Evolutionary conservation across 306 rosid species (phyloP).

Genomic region (Begonia peltatifolia): DNA sequence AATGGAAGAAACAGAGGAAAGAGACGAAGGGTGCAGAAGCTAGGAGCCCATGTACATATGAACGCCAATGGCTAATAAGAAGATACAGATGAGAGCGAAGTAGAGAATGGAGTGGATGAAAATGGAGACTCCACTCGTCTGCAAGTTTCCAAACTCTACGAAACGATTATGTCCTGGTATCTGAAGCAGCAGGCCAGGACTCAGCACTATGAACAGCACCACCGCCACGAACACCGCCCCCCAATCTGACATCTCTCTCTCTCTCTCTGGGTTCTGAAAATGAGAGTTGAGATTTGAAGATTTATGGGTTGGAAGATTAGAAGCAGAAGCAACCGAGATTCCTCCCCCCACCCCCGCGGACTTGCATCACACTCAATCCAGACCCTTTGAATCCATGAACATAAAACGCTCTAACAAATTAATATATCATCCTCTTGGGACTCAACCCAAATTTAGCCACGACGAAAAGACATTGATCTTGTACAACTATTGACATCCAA

Average conservation of each 20-base stretch:
- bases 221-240: slow-evolving; percentile 87
- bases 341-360: neutral
- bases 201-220: slow-evolving; percentile 62
- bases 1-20: neutral
- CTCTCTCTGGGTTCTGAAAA: slow-evolving; percentile 2
- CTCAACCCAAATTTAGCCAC: no score
- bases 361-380: no score
- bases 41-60: slow-evolving; percentile 50
- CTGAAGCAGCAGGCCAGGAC: slow-evolving; percentile 74
- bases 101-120: slow-evolving; percentile 59
- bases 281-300: slow-evolving; percentile 17
- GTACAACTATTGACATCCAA: no score
- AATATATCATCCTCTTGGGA: no score
- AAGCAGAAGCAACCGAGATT: slow-evolving; percentile 31
- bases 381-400: no score
- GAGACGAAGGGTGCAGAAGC: neutral
- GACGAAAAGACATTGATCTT: no score
- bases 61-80: slow-evolving; percentile 57
- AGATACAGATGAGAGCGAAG: slow-evolving; percentile 74
- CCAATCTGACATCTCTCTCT: slow-evolving; percentile 68
- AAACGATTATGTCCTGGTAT: slow-evolving; percentile 41
- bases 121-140: slow-evolving; percentile 67
- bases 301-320: slow-evolving; percentile 27
- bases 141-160: slow-evolving; percentile 68
- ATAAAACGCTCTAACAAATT: no score